phyloP scores from a whole-genome alignment of 345 rosid species.

The Orychophragmus violaceus region DNA sequence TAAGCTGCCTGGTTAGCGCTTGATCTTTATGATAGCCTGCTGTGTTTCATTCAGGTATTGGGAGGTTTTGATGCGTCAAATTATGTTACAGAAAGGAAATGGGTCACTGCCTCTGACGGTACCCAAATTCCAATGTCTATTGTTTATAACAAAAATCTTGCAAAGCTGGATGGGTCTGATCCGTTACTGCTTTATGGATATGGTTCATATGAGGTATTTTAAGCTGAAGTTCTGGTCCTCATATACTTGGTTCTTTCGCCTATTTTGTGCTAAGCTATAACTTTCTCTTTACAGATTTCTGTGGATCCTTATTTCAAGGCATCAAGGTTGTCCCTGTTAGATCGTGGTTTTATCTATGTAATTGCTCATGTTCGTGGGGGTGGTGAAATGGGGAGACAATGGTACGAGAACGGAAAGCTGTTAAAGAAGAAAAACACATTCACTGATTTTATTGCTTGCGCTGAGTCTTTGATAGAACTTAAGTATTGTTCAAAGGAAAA shows the following conservation, averaged over 20 bases:
- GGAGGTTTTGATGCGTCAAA: slow-evolving; percentile 86
- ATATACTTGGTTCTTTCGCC: not conserved
- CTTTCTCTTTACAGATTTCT: slow-evolving; percentile 38
- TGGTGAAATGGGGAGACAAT: slow-evolving; percentile 95
- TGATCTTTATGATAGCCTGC: not conserved
- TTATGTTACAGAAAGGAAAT: slow-evolving; percentile 77
- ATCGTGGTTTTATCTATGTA: slow-evolving; percentile 81
- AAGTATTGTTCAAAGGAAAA: slow-evolving; percentile 73
- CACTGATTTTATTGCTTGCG: slow-evolving; percentile 78
- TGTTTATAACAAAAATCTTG: slow-evolving; percentile 61
- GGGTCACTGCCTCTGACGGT: slow-evolving; percentile 86
- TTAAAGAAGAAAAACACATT: slow-evolving; percentile 85
- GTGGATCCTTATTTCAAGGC: slow-evolving; percentile 67
- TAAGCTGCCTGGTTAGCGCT: not conserved
- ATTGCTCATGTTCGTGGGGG: slow-evolving; percentile 97
- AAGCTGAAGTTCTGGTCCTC: not conserved
- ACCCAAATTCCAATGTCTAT: slow-evolving; percentile 77
- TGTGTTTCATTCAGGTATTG: slow-evolving; percentile 49
- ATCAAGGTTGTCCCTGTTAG: slow-evolving; percentile 74
- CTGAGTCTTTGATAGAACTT: slow-evolving; percentile 63
- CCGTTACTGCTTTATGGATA: slow-evolving; percentile 79
- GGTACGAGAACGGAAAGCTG: slow-evolving; percentile 93
- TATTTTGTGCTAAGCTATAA: slow-evolving; percentile 2
- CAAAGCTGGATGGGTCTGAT: slow-evolving; percentile 83
- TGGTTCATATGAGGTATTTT: slow-evolving; percentile 92